Evolutionary conservation across 2,329 filamentous ascomycete genomes (phyloP).

Genomic region (Fusarium sp.): DNA sequence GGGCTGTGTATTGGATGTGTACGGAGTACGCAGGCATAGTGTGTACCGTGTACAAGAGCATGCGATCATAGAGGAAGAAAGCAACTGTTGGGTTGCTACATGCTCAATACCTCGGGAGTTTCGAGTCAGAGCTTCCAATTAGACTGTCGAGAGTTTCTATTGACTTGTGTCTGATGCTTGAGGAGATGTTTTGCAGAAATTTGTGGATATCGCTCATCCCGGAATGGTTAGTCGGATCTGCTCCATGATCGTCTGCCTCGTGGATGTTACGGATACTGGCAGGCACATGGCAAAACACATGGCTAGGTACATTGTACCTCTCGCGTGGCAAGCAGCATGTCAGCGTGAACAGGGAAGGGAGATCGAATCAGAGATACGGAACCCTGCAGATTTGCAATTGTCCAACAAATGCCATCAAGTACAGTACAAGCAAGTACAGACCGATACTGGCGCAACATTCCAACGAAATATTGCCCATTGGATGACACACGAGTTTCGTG

Average conservation of each 20-base stretch:
- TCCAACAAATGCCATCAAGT: background rate
- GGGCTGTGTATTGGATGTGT: conserved; percentile 22
- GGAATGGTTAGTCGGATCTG: conserved; percentile 44
- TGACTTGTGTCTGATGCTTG: conserved; percentile 19
- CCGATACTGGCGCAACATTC: background rate
- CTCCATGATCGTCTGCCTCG: conserved; percentile 36
- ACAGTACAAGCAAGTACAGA: background rate
- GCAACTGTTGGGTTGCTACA: background rate
- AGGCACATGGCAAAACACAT: conserved; percentile 41
- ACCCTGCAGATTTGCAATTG: conserved; percentile 30
- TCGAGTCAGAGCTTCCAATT: background rate
- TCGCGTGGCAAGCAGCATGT: conserved; percentile 20
- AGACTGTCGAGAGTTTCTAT: conserved; percentile 2
- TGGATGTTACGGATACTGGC: conserved; percentile 3
- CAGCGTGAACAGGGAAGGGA: conserved; percentile 20
- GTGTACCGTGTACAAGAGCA: conserved; percentile 2
- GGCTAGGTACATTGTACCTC: conserved; percentile 47
- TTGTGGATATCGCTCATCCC: conserved; percentile 38
- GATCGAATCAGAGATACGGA: conserved; percentile 24
- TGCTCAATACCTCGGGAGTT: background rate
- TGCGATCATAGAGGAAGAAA: conserved; percentile 16
- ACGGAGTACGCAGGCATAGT: background rate
- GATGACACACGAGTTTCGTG: conserved; percentile 18
- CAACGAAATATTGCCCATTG: conserved; percentile 7
- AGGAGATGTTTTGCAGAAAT: conserved; percentile 23